Conservation (phyloP, 352 stramenopile genomes). For the Proteromonas lacertae region DNA sequence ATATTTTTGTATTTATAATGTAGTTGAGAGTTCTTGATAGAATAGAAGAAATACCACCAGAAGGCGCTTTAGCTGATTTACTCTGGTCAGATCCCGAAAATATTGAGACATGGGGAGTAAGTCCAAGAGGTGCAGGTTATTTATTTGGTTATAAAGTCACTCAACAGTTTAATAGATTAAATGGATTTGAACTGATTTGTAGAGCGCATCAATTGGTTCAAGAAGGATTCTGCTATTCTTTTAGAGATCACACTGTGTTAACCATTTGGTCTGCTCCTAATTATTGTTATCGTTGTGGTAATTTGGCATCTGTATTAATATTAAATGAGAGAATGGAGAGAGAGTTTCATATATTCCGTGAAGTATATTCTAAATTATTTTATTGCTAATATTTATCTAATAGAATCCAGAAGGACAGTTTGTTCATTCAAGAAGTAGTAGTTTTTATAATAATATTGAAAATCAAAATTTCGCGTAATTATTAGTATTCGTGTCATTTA, state of each 20-base stretch:
- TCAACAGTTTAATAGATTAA: conserved; percentile 58
- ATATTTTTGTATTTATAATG: no score
- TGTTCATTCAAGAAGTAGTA: no score
- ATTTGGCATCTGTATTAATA: conserved; percentile 80
- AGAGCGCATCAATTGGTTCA: conserved; percentile 74
- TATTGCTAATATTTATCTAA: no score
- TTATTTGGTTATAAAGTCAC: neutral
- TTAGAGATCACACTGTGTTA: conserved; percentile 67
- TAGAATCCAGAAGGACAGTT: no score
- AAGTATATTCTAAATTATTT: no score
- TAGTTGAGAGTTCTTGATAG: no score
- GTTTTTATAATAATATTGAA: no score
- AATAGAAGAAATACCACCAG: no score
- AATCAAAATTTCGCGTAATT: no score
- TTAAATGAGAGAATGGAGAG: conserved; percentile 64
- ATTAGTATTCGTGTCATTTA: no score
- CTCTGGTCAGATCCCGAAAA: conserved; percentile 84
- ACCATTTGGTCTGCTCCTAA: conserved; percentile 98
- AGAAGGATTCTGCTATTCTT: conserved; percentile 64
- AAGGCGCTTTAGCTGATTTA: conserved; percentile 84
- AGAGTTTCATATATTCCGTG: conserved; percentile 63
- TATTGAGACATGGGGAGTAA: conserved; percentile 12
- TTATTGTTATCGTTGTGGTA: conserved; percentile 74
- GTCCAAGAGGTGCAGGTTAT: no score
- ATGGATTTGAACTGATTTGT: conserved; percentile 56